Base-by-base conservation (phyloP, 306 rosid species). In the Cicer arietinum region DNA sequence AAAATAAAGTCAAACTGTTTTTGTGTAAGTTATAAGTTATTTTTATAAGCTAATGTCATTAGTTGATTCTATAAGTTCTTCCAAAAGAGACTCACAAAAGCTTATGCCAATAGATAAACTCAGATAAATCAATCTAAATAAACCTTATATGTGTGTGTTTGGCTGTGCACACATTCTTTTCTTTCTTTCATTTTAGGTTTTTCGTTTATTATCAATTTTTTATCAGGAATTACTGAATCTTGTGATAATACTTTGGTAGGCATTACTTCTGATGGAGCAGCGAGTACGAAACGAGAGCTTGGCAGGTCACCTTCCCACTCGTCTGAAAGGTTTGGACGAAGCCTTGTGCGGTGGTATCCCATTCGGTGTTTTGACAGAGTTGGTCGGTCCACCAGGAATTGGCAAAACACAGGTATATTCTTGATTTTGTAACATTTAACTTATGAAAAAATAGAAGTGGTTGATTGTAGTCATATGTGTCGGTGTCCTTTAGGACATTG, bases 381-480 rank as follows among this genome's bases (percentile, higher is more conserved):
- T 91, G 69, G 98, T 94, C 81, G 98, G 97, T 78, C 97, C 98
- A 14, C 90, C 98, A 42, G 97, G 97, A 77, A 87, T 91, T 61
- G 98, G 96, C 42, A 91, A 94, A 85, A 94, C 98, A 25, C 97
- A 94, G 85, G 97, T 87, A 71, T 63, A 12, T 43, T 76, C 9
- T 42, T 54, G 53, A 45, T 16, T 71, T 67, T 59, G 44, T 20
- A 43, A 17, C 69, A 47, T 50, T 73, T 62, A 30, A 30, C 37
- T 30, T 30, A 4, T 4, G 37, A 30, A 30, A 30, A 30, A 30
- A 30, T 30, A 30, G 5, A 30, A 30, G 37, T 30, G 37, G 37
- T 30, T 30, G 37, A 30, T 30, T 30, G 6, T 30, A 30, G 5
- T 30, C 37, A 30, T 30, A 3, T 30, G 37, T 30, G 37, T 30